Evolutionary conservation across 2,329 filamentous ascomycete species (phyloP).

Genomic region (Aspergillus japonicus): DNA sequence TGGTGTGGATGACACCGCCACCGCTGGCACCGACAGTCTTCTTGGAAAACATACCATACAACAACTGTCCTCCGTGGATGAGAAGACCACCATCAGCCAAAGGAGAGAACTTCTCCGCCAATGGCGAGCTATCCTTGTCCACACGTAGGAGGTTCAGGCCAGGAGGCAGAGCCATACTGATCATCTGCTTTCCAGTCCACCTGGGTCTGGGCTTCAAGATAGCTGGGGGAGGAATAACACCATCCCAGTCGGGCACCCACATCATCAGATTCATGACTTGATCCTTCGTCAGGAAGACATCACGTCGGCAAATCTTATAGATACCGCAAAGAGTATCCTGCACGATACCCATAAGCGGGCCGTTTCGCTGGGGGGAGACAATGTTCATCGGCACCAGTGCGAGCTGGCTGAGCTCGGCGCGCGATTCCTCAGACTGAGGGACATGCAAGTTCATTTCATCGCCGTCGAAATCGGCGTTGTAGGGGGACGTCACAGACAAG

Average conservation of each 20-base stretch:
- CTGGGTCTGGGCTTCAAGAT: slow-evolving; percentile 87
- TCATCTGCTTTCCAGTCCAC: slow-evolving; percentile 98
- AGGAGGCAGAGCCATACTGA: slow-evolving; percentile 85
- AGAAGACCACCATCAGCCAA: slow-evolving; percentile 74
- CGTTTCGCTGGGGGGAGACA: slow-evolving; percentile 94
- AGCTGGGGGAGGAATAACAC: slow-evolving; percentile 86
- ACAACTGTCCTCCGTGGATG: slow-evolving; percentile 81
- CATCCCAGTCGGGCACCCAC: slow-evolving; percentile 98
- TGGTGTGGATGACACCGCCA: slow-evolving; percentile 90
- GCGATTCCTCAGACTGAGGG: slow-evolving; percentile 93
- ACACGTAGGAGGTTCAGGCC: slow-evolving; percentile 75
- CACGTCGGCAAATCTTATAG: slow-evolving; percentile 93
- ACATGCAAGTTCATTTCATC: slow-evolving; percentile 99
- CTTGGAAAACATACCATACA: slow-evolving; percentile 90
- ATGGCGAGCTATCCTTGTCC: slow-evolving; percentile 59
- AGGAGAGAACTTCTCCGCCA: slow-evolving; percentile 57
- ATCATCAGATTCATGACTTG: slow-evolving; percentile 95
- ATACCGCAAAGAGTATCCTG: slow-evolving; percentile 95
- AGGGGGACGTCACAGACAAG: slow-evolving; percentile 93
- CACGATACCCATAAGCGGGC: slow-evolving; percentile 98
- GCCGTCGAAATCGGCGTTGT: slow-evolving; percentile 99
- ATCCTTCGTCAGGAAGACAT: slow-evolving; percentile 86
- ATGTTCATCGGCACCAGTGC: slow-evolving; percentile 99
- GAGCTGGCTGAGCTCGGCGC: slow-evolving; percentile 88
- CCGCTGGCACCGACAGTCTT: slow-evolving; percentile 88